Base-by-base conservation (phyloP, 257 asterid genomes). In the Coffea eugenioides region DNA sequence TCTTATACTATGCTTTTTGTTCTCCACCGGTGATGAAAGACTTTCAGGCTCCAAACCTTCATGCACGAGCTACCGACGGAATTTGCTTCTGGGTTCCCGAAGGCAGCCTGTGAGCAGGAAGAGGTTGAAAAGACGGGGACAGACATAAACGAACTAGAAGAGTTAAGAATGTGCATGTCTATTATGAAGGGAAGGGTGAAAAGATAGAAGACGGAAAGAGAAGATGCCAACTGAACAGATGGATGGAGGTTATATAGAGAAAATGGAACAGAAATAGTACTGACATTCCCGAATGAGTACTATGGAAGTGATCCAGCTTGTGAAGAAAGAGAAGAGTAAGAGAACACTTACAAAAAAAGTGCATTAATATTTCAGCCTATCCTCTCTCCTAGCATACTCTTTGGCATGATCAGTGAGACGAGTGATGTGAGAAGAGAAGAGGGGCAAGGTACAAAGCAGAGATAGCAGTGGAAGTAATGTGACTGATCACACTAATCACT, bases 181-280 rank as follows among this genome's bases (percentile, higher is more conserved):
- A 57, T 57, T 6, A 21, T 74, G 39, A 66, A 49, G n/a, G 43
- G 8, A 0, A 39, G 39, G 39, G 61, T 54, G 85, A 73, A 78
- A 39, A 73, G 84, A 84, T 77, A 20, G 77, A 62, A 18, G 54
- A 39, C 20, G 79, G 76, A 49, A 34, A 41, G 56, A 31, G 69
- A 41, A 68, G 73, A 68, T 54, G 66, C 67, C 76, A 45, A 6
- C 4, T 69, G 83, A 78, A 84, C 76, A 64, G 85, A 81, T 78
- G 78, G 81, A 73, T 36, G 70, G 76, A 59, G 84, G 43, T 81
- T 84, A 81, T 78, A 84, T 81, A 84, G 78, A 76, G 77, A 54
- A 54, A 41, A 62, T 67, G 10, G 48, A 59, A 25, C 64, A 69
- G 25, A 18, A 56, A 49, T 25, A 61, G 61, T 27, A 31, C 57